These are phyloP conservation scores for Trametes pubescens DNA, from an alignment of 1,284 basidiomycete species.

Conservation along the genomic window DNA sequence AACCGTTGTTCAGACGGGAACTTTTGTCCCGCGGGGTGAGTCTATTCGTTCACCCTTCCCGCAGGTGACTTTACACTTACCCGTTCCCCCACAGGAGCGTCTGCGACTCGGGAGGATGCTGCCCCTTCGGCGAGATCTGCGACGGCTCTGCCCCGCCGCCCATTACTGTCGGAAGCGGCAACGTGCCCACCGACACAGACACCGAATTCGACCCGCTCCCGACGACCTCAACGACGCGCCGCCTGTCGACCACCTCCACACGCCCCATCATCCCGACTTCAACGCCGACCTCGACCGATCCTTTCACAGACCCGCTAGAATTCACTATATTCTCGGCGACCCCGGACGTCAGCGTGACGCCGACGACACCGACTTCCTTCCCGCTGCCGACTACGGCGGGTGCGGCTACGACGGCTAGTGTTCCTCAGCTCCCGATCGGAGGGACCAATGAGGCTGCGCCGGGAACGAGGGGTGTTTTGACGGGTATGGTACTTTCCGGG, in stretches of 20 bases:
- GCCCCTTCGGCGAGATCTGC: constrained; percentile 27
- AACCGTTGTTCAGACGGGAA: constrained; percentile 25
- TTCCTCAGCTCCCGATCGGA: background rate
- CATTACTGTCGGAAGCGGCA: constrained; percentile 18
- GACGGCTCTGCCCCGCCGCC: constrained; percentile 23
- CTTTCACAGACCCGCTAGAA: background rate
- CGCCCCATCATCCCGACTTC: background rate
- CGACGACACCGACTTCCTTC: background rate
- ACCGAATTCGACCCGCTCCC: constrained; percentile 3
- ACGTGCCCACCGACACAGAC: constrained; percentile 6
- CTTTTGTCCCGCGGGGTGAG: constrained; percentile 25
- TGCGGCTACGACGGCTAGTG: background rate
- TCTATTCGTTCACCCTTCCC: no score
- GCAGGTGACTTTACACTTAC: background rate
- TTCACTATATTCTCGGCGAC: background rate
- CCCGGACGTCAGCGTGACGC: background rate
- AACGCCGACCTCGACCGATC: constrained; percentile 1
- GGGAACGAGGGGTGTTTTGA: background rate
- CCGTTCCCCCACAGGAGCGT: background rate
- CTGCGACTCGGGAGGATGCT: constrained; percentile 30
- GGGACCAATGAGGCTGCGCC: background rate
- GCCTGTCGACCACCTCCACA: background rate
- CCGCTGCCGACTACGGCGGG: no score
- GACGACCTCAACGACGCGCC: background rate
- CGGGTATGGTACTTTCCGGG: background rate